Base-by-base conservation (phyloP, 306 rosid species). In the Comarum palustre region DNA sequence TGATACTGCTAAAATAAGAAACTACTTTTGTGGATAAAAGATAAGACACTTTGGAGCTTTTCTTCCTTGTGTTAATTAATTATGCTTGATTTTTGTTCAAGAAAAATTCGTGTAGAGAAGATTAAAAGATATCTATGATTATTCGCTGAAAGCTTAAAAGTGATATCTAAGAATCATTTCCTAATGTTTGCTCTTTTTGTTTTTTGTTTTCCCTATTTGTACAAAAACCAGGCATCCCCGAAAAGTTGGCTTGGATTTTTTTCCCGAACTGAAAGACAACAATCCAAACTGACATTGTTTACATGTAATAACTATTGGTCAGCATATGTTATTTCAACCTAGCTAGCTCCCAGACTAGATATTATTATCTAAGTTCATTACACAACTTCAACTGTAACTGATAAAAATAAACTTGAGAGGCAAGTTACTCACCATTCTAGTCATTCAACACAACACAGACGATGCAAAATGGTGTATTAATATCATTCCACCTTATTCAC, bases 381-480 rank as follows among this genome's bases (percentile, higher is more conserved):
- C 66, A 60, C 19, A 60, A 60, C 5, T 15, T 8, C 66, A 31
- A 39, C 66, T 29, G 41, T 16, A 31, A 60, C 5, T 6, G 2
- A 14, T 14, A 7, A 15, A 32, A 15, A 60, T 15, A 31, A 32
- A 60, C 36, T 60, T 60, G 5, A 60, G 5, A 60, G 41, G 66
- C 41, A 60, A 60, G 66, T 60, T 60, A 60, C 66, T 60, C 66
- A 57, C 62, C 62, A 34, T 5, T 13, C 66, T 60, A 15, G 22
- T 32, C 66, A 60, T 16, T 29, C 6, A 12, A 27, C 36, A 11
- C 36, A 12, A 3, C 22, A 60, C 8, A 60, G 42, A 39, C 11
- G 6, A 27, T 8, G 2, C 5, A 55, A 24, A 1, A 9, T 24
- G 7, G 15, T 24, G 32, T 1, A 39, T 39, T 39, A 39, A 39